Base-by-base conservation (phyloP, 805 yeast genomes). In the Saccharomycopsis babjevae region DNA sequence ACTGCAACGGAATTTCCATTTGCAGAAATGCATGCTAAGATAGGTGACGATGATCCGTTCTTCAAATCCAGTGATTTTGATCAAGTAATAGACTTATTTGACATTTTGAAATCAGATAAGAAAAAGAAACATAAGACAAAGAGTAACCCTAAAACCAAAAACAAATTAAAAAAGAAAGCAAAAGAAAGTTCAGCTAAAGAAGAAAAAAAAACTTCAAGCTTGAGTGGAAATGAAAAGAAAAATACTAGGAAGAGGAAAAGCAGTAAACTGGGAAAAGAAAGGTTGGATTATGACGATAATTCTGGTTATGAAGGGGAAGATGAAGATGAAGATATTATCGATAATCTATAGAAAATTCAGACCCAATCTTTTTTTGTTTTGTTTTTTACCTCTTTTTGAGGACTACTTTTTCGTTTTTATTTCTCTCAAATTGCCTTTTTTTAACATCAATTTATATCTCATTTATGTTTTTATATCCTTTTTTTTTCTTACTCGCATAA, bases 11-110 rank as follows among this genome's bases (percentile, higher is more conserved):
- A 15, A n/a, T 59, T 59, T 50, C 30, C 42, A 18, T 32, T 61
- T 16, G 62, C 62, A 28, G 42, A 59, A 22, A 42, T 58, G 22
- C 64, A 59, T 13, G 39, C 42, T 8, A 52, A 46, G 28, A 40
- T 63, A n/a, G 61, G 61, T 4, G 62, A 54, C 11, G 56, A 28
- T 22, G 65, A 63, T 40, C 64, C 65, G 10, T n/a, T 40, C 10
- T 63, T 57, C 56, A 25, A 54, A 18, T 30, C 46, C 32, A 25
- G 54, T 13, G 56, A 60, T 18, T 63, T 38, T 38, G 65, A 63
- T 40, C 46, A 58, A 10, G 59, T 58, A 25, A 63, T 63, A 30
- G 65, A 63, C 32, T 52, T 63, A 54, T 54, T 61, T 22, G 34
- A 54, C 38, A 34, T 63, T 8, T 15, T 62, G 15, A 43, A 34